Percentiles rank a stretch among this genome's conserved stretches.
phyloP scores from a whole-genome alignment of 148 eudicot genomes.

The Amaranthus cruentus region DNA sequence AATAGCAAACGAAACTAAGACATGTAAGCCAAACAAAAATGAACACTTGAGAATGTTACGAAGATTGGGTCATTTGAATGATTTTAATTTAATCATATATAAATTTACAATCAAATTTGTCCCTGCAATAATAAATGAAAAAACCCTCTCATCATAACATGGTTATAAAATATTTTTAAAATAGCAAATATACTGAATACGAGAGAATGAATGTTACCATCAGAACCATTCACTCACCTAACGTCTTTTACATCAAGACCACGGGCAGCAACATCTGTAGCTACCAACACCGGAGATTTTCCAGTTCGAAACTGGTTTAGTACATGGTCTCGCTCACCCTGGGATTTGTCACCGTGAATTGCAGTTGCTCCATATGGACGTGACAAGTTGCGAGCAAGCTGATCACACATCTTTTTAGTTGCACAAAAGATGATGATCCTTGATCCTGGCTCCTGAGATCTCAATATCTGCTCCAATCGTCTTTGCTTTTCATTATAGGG shows the following conservation, averaged over 20 bases:
- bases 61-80: too few species aligned
- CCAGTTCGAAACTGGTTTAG: slow-evolving; percentile 72
- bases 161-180: too few species aligned
- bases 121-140: too few species aligned
- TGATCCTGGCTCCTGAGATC: slow-evolving; percentile 93
- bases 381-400: slow-evolving; percentile 61
- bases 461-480: slow-evolving; percentile 74
- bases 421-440: slow-evolving; percentile 91
- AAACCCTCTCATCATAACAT: too few species aligned
- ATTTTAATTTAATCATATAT: too few species aligned
- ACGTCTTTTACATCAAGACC: slow-evolving; percentile 90
- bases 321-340: slow-evolving; percentile 77
- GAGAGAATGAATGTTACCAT: background rate
- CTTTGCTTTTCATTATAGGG: slow-evolving; percentile 67
- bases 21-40: too few species aligned
- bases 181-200: background rate
- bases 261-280: slow-evolving; percentile 98
- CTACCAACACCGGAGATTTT: slow-evolving; percentile 85
- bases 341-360: slow-evolving; percentile 91
- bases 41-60: too few species aligned
- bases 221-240: slow-evolving; percentile 41
- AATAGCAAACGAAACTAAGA: too few species aligned
- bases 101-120: too few species aligned
- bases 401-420: slow-evolving; percentile 95
- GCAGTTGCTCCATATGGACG: slow-evolving; percentile 87